Conservation (phyloP, 2,329 filamentous ascomycete species). For the Alternaria metachromatica region DNA sequence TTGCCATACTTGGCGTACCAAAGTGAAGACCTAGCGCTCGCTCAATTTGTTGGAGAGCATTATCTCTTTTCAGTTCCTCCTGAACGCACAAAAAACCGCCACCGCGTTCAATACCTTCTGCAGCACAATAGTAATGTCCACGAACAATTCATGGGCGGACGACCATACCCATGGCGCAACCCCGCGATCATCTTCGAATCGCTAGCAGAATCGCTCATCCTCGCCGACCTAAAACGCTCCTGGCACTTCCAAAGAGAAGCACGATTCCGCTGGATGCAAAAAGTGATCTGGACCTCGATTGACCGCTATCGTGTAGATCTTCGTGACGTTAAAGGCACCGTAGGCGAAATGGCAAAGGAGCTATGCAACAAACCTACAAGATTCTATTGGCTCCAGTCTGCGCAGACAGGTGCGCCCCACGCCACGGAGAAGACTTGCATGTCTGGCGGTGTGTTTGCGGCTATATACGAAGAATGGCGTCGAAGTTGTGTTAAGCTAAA, state of each 20-base stretch:
- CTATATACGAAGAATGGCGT: slow-evolving; percentile 21
- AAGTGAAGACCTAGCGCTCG: slow-evolving; percentile 6
- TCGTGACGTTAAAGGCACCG: slow-evolving; percentile 11
- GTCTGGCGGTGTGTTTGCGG: slow-evolving; percentile 11
- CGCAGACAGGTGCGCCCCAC: slow-evolving; percentile 9
- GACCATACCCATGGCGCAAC: slow-evolving; percentile 16
- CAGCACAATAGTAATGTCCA: slow-evolving; percentile 7
- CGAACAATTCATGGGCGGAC: slow-evolving; percentile 6
- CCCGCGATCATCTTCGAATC: slow-evolving; percentile 8
- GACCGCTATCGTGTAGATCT: slow-evolving; percentile 9
- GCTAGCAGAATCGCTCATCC: slow-evolving; percentile 12
- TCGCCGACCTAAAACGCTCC: slow-evolving; percentile 16
- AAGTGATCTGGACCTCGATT: slow-evolving; percentile 7
- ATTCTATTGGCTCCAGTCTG: slow-evolving; percentile 20
- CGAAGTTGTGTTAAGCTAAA: slow-evolving; percentile 8
- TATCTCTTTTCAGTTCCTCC: slow-evolving; percentile 8
- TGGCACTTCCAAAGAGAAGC: slow-evolving; percentile 21
- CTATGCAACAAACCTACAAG: slow-evolving; percentile 21
- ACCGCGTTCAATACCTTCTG: slow-evolving; percentile 1
- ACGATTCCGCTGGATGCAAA: slow-evolving; percentile 13
- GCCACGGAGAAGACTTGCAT: slow-evolving; percentile 7
- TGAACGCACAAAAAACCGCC: slow-evolving; percentile 6
- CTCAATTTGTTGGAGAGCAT: slow-evolving; percentile 2
- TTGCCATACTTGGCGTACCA: slow-evolving; percentile 9
- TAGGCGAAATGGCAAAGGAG: slow-evolving; percentile 12